These are phyloP conservation scores for Magnaporthales sp. DNA, from an alignment of 2,329 filamentous ascomycete genomes.

Conservation along the genomic window DNA sequence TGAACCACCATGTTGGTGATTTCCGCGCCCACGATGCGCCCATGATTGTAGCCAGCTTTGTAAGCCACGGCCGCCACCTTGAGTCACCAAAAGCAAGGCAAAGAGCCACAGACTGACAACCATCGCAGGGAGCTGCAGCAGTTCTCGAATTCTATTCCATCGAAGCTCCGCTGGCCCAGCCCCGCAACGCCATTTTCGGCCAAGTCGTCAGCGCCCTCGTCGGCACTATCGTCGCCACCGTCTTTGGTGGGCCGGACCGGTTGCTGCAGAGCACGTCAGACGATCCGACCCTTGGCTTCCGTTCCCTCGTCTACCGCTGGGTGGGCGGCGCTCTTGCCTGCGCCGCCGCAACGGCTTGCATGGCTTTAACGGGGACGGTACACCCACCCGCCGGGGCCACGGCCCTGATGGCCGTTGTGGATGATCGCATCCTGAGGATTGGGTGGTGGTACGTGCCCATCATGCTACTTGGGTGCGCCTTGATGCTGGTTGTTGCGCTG, in stretches of 20 bases:
- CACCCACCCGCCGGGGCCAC: constrained; percentile 71
- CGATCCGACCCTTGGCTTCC: constrained; percentile 27
- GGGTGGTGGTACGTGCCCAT: constrained; percentile 64
- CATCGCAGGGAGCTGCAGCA: constrained; percentile 56
- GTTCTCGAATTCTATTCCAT: constrained; percentile 69
- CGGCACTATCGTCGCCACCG: constrained; percentile 54
- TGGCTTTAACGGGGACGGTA: constrained; percentile 63
- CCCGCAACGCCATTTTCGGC: constrained; percentile 60
- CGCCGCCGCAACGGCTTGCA: constrained; percentile 51
- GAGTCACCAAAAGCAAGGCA: neutral
- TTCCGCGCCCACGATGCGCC: constrained; percentile 46
- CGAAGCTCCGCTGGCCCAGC: constrained; percentile 64
- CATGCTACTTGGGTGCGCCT: constrained; percentile 46
- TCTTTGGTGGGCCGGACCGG: constrained; percentile 34
- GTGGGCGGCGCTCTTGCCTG: constrained; percentile 58
- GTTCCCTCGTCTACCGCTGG: constrained; percentile 47
- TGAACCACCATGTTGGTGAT: constrained; percentile 42
- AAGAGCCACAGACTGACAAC: constrained; percentile 2
- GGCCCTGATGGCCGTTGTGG: constrained; percentile 57
- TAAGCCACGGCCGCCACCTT: constrained; percentile 30
- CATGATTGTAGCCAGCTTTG: constrained; percentile 61
- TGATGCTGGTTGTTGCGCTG: constrained; percentile 57
- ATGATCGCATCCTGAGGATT: constrained; percentile 40
- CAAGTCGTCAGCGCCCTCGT: constrained; percentile 54
- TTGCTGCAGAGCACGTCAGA: neutral